A percentile compares a stretch with the other conserved stretches of the same genome.
phyloP scores from a whole-genome alignment of 169 alveolate genomes.

The Besnoitia besnoiti region DNA sequence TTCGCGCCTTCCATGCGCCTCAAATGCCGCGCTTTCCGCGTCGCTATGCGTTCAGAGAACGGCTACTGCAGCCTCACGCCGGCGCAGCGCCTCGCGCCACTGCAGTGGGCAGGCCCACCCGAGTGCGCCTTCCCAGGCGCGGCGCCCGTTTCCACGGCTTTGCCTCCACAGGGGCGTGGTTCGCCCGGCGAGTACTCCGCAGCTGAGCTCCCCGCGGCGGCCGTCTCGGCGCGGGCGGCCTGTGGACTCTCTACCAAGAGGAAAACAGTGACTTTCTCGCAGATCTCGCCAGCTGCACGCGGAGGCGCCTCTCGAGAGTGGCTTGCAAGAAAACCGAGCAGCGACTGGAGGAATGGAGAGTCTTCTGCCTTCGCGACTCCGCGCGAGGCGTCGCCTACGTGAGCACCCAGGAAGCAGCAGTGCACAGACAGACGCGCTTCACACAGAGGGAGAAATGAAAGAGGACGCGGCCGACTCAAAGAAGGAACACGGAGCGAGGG shows the following conservation, averaged over 20 bases:
- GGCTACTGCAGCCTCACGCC: slow-evolving; percentile 46
- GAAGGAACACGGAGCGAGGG: too few relatives aligned
- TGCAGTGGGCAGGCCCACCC: slow-evolving; percentile 24
- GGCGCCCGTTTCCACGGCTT: too few relatives aligned
- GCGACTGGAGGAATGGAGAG: slow-evolving; percentile 29
- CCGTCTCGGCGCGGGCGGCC: not conserved
- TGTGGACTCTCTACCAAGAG: not conserved
- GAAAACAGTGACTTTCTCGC: not conserved
- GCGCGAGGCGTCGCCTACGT: not conserved
- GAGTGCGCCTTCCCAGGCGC: not conserved
- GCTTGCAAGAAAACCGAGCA: slow-evolving; percentile 20
- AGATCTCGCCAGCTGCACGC: not conserved
- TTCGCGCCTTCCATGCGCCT: too few relatives aligned
- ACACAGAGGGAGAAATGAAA: not conserved
- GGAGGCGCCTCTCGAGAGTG: not conserved
- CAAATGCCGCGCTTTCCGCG: not conserved
- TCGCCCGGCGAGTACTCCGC: too few relatives aligned
- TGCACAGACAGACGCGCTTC: too few relatives aligned
- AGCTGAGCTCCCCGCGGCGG: not conserved
- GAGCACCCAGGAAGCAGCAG: not conserved
- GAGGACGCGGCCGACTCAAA: too few relatives aligned
- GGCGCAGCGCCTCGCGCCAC: slow-evolving; percentile 52
- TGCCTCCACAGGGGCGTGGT: too few relatives aligned
- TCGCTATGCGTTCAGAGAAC: slow-evolving; percentile 34
- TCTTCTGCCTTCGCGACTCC: not conserved